phyloP scores from a whole-genome alignment of 2,329 filamentous ascomycete genomes.

The Trichophyton simii region DNA sequence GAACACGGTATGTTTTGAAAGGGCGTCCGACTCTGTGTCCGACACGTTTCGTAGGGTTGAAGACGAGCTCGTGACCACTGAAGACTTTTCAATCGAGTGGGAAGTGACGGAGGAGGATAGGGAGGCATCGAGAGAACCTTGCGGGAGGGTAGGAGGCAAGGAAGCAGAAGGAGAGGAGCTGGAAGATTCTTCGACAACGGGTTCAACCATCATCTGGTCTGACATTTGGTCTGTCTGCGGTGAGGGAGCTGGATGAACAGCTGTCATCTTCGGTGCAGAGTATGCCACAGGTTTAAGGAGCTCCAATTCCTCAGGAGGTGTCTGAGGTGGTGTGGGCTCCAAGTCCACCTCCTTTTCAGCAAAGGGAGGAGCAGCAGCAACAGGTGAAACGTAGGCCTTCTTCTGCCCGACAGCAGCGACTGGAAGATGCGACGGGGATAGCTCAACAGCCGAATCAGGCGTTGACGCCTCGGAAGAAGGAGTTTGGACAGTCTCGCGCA shows the following conservation, averaged over 20 bases:
- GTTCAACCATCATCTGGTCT: not conserved
- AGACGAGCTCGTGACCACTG: not conserved
- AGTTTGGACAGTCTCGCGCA: not conserved
- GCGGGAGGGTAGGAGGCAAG: not conserved
- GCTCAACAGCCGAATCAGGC: conserved; percentile 10
- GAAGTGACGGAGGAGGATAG: not conserved
- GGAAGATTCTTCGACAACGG: not conserved
- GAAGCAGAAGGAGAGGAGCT: not conserved
- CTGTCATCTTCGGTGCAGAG: conserved; percentile 1
- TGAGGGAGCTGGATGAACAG: not conserved
- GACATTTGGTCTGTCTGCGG: not conserved
- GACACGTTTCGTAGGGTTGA: conserved; percentile 1
- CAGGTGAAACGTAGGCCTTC: not conserved
- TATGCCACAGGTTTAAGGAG: not conserved
- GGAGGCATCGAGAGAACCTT: not conserved
- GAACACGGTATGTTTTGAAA: not conserved
- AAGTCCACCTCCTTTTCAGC: not conserved
- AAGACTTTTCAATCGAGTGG: not conserved
- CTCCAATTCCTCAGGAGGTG: conserved; percentile 1
- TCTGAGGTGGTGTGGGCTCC: not conserved
- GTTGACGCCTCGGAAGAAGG: not conserved
- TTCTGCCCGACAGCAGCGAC: not conserved
- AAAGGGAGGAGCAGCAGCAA: no score
- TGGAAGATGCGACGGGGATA: not conserved
- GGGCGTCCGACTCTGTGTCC: not conserved